Evolutionary conservation across 805 yeast genomes (phyloP).

Genomic region (Cyberlindnera saturnus): DNA sequence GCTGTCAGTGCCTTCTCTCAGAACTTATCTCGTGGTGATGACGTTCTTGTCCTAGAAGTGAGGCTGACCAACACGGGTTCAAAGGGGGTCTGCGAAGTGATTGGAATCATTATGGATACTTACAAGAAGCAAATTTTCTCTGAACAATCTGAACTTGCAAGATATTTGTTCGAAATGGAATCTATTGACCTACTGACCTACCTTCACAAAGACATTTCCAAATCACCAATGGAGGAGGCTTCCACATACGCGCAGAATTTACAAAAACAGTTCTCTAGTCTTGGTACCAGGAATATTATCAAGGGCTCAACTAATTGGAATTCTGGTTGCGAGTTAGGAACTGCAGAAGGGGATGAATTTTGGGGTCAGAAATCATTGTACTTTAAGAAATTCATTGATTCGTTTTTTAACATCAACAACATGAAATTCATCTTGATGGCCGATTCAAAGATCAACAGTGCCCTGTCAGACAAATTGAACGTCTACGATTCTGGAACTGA

Average conservation of each 20-base stretch:
- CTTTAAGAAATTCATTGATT: constrained; percentile 29
- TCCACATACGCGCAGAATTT: constrained; percentile 34
- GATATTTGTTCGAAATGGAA: constrained; percentile 40
- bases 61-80: constrained; percentile 42
- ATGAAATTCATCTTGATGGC: constrained; percentile 32
- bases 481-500: constrained; percentile 24
- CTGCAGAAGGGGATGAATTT: constrained; percentile 28
- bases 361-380: constrained; percentile 37
- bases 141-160: constrained; percentile 26
- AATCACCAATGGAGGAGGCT: constrained; percentile 43
- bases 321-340: constrained; percentile 19
- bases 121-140: constrained; percentile 14
- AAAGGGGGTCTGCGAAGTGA: constrained; percentile 28
- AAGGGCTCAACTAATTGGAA: constrained; percentile 33
- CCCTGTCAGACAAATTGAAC: background rate
- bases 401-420: constrained; percentile 26
- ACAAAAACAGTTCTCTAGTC: constrained; percentile 28
- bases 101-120: constrained; percentile 27
- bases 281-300: constrained; percentile 35
- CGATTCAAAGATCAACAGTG: constrained; percentile 5
- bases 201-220: constrained; percentile 32
- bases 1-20: constrained; percentile 39
- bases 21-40: constrained; percentile 28
- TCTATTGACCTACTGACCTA: constrained; percentile 42
- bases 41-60: constrained; percentile 44